Evolutionary conservation across 768 basidiomycete genomes (phyloP).

Genomic region (Peribolospora baueri): DNA sequence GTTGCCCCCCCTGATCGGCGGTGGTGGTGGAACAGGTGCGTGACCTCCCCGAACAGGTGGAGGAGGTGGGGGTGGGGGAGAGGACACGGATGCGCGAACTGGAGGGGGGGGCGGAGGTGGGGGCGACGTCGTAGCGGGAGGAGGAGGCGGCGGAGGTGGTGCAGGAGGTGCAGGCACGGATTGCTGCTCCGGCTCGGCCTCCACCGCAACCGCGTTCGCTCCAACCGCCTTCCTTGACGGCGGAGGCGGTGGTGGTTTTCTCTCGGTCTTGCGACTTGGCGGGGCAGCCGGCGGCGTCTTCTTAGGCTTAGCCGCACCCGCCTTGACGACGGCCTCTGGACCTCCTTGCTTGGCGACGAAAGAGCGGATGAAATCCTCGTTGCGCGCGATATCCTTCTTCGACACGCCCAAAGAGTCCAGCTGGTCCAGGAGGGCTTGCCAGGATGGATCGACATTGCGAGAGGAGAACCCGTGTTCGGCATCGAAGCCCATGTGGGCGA

Average conservation of each 20-base stretch:
- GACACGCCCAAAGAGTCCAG: slow-evolving; percentile 39
- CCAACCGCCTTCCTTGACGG: slow-evolving; percentile 10
- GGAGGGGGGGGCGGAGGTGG: slow-evolving; percentile 6
- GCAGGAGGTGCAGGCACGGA: slow-evolving; percentile 12
- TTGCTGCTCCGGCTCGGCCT: slow-evolving; percentile 12
- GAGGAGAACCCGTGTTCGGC: slow-evolving; percentile 63
- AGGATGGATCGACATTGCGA: slow-evolving; percentile 67
- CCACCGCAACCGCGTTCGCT: neutral
- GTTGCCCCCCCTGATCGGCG: slow-evolving; percentile 10
- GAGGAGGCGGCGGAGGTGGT: neutral
- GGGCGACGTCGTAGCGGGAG: neutral
- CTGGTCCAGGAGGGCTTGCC: slow-evolving; percentile 45
- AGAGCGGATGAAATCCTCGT: slow-evolving; percentile 72
- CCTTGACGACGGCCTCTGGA: slow-evolving; percentile 13
- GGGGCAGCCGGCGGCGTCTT: slow-evolving; percentile 21
- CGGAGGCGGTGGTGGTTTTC: slow-evolving; percentile 29
- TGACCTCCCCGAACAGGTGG: slow-evolving; percentile 5
- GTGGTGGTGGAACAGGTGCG: slow-evolving; percentile 18
- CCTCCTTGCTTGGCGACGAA: slow-evolving; percentile 37
- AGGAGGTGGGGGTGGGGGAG: slow-evolving; percentile 19
- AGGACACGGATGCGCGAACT: neutral
- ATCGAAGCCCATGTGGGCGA: slow-evolving; percentile 91
- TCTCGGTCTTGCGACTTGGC: slow-evolving; percentile 16
- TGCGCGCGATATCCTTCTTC: slow-evolving; percentile 38
- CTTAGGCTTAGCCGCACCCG: slow-evolving; percentile 17